Base-by-base conservation (phyloP, 208 protist genomes). In the Leishmania tarentolae region DNA sequence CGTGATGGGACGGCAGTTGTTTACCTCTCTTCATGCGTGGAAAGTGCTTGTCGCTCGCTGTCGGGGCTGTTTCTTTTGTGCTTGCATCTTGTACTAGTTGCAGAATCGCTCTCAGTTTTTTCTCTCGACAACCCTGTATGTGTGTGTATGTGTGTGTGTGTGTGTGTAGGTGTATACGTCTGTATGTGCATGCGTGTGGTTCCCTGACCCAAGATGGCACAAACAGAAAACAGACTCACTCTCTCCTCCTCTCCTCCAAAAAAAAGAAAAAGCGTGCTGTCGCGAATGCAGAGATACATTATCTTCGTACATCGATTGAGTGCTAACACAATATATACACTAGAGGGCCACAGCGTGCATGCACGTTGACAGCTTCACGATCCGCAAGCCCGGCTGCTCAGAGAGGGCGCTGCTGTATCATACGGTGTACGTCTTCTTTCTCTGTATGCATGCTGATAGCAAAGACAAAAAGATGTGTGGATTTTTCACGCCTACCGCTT, bases 81-180 rank as follows among this genome's bases (percentile, higher is more conserved):
- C 19, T 37, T 28, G 31, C 46, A 1, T n/a, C 40, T 42, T 46
- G 8, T 69, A 24, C 50, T 72, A 8, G 31, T 61, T 57, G 57
- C 28, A 63, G 35, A 19, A 7, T 71, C 37, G 24, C 50, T 35
- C 5, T 71, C 24, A 31, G 9, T 75, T 61, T n/a, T 53, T 37
- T 76, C 21, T 47, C 53, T 65, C 57, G 76, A n/a, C n/a, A n/a
- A n/a, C 15, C 11, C 5, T 31, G 61, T n/a, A 2, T 21, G 11
- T 71, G 40, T 65, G 7, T 19, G 28, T n/a, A 57, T 50, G 3
- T 40, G 37, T 15, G 35, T 24, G 66, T 19, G 13, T 40, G 31
- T 75, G 15, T 68, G 19, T 70, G 56, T 68, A 31, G 31, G 31
- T 79, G 42, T 80, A 42, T 68, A 44, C 65, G 24, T 79, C 13